Base-by-base conservation (phyloP, 305 asterid species). In the Solanum hybrid region DNA sequence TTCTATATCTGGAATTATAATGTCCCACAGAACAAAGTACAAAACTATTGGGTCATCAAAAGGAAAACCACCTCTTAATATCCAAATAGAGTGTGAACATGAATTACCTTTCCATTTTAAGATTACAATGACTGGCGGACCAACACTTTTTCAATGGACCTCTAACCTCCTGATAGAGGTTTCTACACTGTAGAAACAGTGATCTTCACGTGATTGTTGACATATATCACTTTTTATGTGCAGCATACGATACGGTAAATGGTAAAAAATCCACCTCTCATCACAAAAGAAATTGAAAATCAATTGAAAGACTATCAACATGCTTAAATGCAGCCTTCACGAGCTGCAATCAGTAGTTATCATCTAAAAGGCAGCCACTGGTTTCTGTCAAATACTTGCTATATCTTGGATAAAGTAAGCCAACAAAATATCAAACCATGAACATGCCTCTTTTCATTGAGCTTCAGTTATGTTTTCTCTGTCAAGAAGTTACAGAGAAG, bases 241-340 rank as follows among this genome's bases (percentile, higher is more conserved):
- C 94, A 91, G 93, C 94, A 94, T 89, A 94, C 91, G 94, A 92
- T 92, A 93, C 81, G 94, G 93, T 85, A 94, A 95, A 95, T 91
- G 92, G 90, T 92, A 92, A 91, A 94, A 91, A 80, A 92, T 91
- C 91, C 96, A 95, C 93, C 92, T 94, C 91, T 95, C 98, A 92
- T 93, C 89, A 92, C 95, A 93, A 91, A 96, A 92, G 90, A 93
- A 95, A 92, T 93, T 92, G 84, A 94, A 92, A 89, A 94, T 94
- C 92, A 96, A 92, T 95, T 91, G 94, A 92, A 95, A 93, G 89
- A 89, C 89, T 90, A 93, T 94, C 98, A 97, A 95, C 99, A 97
- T 97, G 94, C 99, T 97, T 94, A 92, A 91, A 79, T 92, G 98
- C 99, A 95, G 99, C 99, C 98, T 93, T 95, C 89, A 95, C 89